Evolutionary conservation across 306 rosid species (phyloP), one percentile per base, ranked within the genome.

Genomic region (Medicago ruthenica): DNA sequence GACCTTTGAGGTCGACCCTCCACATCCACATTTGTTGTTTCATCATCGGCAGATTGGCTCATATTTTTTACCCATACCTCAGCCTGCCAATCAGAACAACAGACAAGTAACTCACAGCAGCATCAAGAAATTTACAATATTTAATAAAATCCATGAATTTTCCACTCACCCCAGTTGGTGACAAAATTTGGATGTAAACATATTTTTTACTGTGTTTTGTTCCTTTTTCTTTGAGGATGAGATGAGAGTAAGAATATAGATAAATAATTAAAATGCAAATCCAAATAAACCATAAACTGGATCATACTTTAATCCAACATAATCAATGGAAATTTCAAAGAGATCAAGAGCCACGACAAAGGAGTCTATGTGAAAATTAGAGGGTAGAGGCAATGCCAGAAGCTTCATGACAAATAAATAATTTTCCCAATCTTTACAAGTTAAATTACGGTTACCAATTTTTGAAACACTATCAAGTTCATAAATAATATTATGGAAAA

Each of bases 31-130:
- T 61, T 63, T 48, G 62, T 47, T 31, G 71, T 76, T 70, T 86
- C 92, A 75, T 87, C 87, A 61, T 81, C 88, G 24, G 66, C 88
- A 57, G 62, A 82, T 74, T 79, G 50, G 74, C 88, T 80, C 98
- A 94, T 88, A 48, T 83, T 86, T 68, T 77, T 87, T 68, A 90
- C 89, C 98, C 92, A 94, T 82, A 65, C 70, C 78, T 87, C 85
- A 20, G 98, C 97, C 98, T 91, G 88, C 87, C 77, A 36, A 83
- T 63, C 65, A 74, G 57, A 63, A 74, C 15, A 42, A 20, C 47
- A 55, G 14, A 66, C 37, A 75, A 51, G 31, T 65, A 58, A 58
- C 18, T 36, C 78, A 14, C 78, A 51, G 37, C 34, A 70, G 11
- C 61, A 75, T 13, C 41, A 2, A 69, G 16, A n/a, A 71, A 57